Conservation (phyloP, 1,284 basidiomycete genomes). For the Pseudozyma thailandica region DNA sequence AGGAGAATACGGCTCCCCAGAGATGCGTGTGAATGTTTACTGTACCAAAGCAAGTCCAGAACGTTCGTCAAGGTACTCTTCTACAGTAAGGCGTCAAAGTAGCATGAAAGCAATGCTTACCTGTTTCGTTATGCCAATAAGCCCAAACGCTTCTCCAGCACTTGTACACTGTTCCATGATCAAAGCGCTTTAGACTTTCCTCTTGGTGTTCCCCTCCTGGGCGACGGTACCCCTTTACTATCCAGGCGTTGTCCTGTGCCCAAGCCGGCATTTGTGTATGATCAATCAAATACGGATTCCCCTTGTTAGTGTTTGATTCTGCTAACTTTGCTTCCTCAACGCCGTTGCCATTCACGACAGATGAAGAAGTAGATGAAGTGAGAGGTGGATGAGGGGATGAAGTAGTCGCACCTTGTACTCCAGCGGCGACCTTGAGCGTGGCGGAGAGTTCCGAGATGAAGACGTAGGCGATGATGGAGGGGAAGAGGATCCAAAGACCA, state of each 20-base stretch:
- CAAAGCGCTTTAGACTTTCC: constrained; percentile 43
- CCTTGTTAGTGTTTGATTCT: background rate
- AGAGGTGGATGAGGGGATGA: background rate
- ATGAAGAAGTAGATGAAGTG: background rate
- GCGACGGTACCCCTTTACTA: constrained; percentile 61
- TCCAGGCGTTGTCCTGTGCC: constrained; percentile 63
- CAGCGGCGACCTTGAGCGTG: constrained; percentile 47
- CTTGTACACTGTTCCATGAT: constrained; percentile 58
- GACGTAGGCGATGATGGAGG: constrained; percentile 72
- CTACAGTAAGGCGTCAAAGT: background rate
- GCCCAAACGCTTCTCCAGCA: constrained; percentile 66
- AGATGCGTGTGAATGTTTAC: constrained; percentile 92
- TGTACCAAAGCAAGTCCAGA: constrained; percentile 61
- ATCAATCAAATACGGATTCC: constrained; percentile 55
- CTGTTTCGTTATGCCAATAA: constrained; percentile 67
- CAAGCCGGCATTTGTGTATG: constrained; percentile 59
- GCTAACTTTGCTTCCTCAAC: background rate
- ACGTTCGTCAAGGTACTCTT: background rate
- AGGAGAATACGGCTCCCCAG: constrained; percentile 78
- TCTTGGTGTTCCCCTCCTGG: constrained; percentile 53
- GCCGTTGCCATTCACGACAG: background rate
- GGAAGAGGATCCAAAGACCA: constrained; percentile 79
- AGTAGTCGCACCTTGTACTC: constrained; percentile 42
- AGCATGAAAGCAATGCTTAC: constrained; percentile 26
- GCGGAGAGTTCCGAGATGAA: constrained; percentile 37